Evolutionary conservation across 495 filamentous ascomycete species (phyloP).

Genomic region (Amorphotheca resinae): DNA sequence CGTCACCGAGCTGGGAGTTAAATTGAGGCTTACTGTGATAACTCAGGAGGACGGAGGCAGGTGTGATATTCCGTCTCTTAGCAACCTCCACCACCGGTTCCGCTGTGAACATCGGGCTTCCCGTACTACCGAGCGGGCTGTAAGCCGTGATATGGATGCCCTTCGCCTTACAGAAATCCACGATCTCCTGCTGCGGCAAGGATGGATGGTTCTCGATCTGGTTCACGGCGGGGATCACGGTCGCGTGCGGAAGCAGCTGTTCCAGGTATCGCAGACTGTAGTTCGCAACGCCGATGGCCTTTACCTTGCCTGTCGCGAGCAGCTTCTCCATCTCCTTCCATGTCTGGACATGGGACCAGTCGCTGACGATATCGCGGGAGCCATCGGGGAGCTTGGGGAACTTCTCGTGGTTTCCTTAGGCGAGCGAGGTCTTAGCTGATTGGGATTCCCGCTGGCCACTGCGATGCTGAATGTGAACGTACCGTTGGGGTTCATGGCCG

Average conservation of each 20-base stretch:
- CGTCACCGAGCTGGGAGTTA: not conserved
- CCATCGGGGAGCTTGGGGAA: conserved; percentile 66
- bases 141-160: conserved; percentile 70
- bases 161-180: conserved; percentile 59
- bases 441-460: too few relatives aligned
- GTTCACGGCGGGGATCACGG: conserved; percentile 67
- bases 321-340: conserved; percentile 76
- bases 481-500: conserved; percentile 65
- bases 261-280: conserved; percentile 64
- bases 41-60: conserved; percentile 55
- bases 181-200: conserved; percentile 78
- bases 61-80: conserved; percentile 50
- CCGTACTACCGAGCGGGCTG: conserved; percentile 66
- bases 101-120: conserved; percentile 56
- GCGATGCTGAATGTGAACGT: too few relatives aligned
- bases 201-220: conserved; percentile 84
- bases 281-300: conserved; percentile 74
- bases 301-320: conserved; percentile 50
- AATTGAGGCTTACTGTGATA: conserved; percentile 46
- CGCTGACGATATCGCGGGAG: conserved; percentile 51
- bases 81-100: conserved; percentile 58
- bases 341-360: conserved; percentile 55
- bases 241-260: conserved; percentile 53
- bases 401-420: conserved; percentile 52
- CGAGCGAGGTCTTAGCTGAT: too few relatives aligned